phyloP scores from a whole-genome alignment of 495 filamentous ascomycete species.

The Lasiosphaeria miniovina region DNA sequence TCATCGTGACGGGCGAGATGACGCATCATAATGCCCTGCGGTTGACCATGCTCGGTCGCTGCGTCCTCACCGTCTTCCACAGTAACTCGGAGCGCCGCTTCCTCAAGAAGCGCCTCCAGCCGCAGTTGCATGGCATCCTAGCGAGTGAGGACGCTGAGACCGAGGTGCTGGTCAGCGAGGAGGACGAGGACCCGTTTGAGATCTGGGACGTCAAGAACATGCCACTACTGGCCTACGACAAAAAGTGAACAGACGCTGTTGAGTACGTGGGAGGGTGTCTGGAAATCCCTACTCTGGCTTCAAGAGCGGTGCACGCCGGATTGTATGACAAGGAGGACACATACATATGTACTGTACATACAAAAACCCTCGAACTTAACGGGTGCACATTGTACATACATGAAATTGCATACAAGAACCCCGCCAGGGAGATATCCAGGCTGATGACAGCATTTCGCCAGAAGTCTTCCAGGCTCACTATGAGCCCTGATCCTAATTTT shows the following conservation, averaged over 20 bases:
- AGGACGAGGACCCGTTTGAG: slow-evolving; percentile 68
- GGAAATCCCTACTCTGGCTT: no score
- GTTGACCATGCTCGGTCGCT: slow-evolving; percentile 82
- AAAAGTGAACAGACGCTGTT: neutral
- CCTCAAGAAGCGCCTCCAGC: slow-evolving; percentile 65
- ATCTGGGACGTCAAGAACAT: slow-evolving; percentile 38
- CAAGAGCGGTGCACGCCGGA: no score
- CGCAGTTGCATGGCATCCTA: slow-evolving; percentile 57
- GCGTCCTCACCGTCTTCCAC: slow-evolving; percentile 82
- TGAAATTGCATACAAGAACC: no score
- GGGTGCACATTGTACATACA: no score
- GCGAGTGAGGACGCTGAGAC: slow-evolving; percentile 46
- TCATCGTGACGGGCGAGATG: slow-evolving; percentile 90
- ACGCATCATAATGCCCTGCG: slow-evolving; percentile 86
- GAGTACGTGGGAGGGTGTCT: neutral
- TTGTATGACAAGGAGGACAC: no score
- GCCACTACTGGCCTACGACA: slow-evolving; percentile 15
- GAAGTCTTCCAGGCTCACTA: no score
- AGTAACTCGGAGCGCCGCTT: slow-evolving; percentile 87
- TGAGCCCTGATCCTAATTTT: neutral
- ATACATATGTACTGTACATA: no score
- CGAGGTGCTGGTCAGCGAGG: slow-evolving; percentile 69
- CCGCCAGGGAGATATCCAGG: no score
- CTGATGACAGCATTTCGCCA: no score
- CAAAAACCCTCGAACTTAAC: no score